phyloP scores from a whole-genome alignment of 2,329 filamentous ascomycete genomes.

The Blumeriella jaapii region DNA sequence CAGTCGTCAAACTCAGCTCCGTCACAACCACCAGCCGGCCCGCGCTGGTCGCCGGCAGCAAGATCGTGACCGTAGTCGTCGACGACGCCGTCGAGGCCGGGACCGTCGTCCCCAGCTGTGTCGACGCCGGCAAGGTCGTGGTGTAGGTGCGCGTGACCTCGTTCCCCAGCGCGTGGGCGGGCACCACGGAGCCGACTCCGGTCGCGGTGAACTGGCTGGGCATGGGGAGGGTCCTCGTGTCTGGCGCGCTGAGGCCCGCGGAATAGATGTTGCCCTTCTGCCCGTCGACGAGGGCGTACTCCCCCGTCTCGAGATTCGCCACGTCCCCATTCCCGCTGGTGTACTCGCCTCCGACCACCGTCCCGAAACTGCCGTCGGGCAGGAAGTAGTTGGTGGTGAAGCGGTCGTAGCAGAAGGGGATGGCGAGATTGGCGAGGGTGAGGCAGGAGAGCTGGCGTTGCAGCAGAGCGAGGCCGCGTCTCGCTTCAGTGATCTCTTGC shows the following conservation, averaged over 20 bases:
- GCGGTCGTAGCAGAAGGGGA: constrained; percentile 40
- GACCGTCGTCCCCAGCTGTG: constrained; percentile 17
- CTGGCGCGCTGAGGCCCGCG: constrained; percentile 28
- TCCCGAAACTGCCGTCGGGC: constrained; percentile 35
- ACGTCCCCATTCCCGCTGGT: constrained; percentile 27
- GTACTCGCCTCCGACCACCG: constrained; percentile 34
- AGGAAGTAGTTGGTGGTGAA: constrained; percentile 40
- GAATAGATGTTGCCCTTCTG: constrained; percentile 35
- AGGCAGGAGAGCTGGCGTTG: constrained; percentile 19
- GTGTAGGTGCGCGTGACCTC: constrained; percentile 26
- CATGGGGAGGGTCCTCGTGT: constrained; percentile 33
- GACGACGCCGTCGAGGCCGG: neutral
- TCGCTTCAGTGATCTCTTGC: no score
- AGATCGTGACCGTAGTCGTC: neutral
- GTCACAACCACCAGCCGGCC: neutral
- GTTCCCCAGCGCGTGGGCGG: constrained; percentile 32
- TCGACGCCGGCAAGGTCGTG: constrained; percentile 14
- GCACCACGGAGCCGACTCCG: constrained; percentile 36
- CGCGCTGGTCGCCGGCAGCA: neutral
- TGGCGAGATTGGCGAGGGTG: constrained; percentile 24
- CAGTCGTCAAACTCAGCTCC: neutral
- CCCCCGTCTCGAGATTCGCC: constrained; percentile 34
- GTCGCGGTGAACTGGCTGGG: constrained; percentile 35
- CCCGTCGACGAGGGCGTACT: constrained; percentile 31
- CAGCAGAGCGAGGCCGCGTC: constrained; percentile 19